Evolutionary conservation across 371 early-diverging fungal genomes (phyloP), one percentile per base, ranked within the genome.

Genomic region (Haplosporangium sp.): DNA sequence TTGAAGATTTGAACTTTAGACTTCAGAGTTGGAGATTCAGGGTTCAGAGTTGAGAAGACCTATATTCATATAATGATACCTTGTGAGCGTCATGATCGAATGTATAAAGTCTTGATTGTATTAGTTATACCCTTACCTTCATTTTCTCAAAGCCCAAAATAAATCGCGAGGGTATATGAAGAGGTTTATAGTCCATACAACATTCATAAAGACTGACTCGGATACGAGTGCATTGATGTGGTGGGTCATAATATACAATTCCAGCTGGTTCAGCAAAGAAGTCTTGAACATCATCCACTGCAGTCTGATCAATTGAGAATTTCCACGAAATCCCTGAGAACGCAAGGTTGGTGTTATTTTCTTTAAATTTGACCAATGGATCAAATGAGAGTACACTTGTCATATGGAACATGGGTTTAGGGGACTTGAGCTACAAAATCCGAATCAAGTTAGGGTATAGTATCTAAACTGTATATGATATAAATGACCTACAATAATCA

Each of bases 111-210:
- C 27, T 27, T 27, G 27, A 27, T 27, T 27, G 27, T 27, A 27
- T 27, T 27, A 27, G 1, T 27, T 27, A 27, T 27, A 27, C 27
- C 38, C 10, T 4, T 83, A 89, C 88, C 85, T 89, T 89, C 58
- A 90, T 69, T 63, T 87, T 85, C 58, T 91, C 92, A 11, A 90
- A 61, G 0, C 86, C 72, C 15, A 89, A 37, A 5, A 86, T 85
- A 40, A 85, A 87, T 1, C 85, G 83, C 0, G 86, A 77, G 9
- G 89, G 88, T 19, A 86, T 78, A 67, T 88, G 61, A 0, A 82
- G 48, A 7, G 91, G 90, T n/a, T 84, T 85, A 66, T 91, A 89
- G 50, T 89, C 88, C 59, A 92, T 82, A 8, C 82, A 59, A 19
- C 82, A 81, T 44, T 81, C 82, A 7, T 45, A 44, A 3, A 81